A percentile compares a stretch with the other conserved stretches of the same genome.
phyloP scores from a whole-genome alignment of 306 rosid genomes.

The Dicorynia guianensis region DNA sequence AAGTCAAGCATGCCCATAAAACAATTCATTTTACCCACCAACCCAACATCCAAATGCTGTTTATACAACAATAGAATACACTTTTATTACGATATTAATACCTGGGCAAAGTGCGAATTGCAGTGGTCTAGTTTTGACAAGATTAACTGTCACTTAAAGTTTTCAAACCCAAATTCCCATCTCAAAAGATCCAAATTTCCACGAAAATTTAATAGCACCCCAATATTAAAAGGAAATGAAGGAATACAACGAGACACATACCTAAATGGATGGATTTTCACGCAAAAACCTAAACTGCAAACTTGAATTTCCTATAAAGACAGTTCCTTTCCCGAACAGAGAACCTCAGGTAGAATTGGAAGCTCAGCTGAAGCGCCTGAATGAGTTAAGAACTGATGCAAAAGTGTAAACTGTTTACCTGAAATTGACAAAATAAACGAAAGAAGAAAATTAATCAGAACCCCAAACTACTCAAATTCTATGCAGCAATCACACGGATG shows the following conservation, averaged over 20 bases:
- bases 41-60: conserved; percentile 36
- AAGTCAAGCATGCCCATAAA: conserved; percentile 28
- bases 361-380: conserved; percentile 42
- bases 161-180: conserved; percentile 20
- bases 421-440: conserved; percentile 31
- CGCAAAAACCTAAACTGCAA: conserved; percentile 41
- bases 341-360: conserved; percentile 34
- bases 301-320: conserved; percentile 32
- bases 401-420: conserved; percentile 51
- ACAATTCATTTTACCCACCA: conserved; percentile 44
- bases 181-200: conserved; percentile 34
- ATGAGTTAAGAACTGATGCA: conserved; percentile 43
- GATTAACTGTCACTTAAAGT: conserved; percentile 8
- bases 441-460: conserved; percentile 6
- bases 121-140: background rate
- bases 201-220: conserved; percentile 20
- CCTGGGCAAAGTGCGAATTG: background rate
- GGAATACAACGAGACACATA: conserved; percentile 49
- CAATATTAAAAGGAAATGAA: conserved; percentile 23
- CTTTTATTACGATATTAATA: conserved; percentile 39
- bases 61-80: conserved; percentile 31
- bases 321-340: conserved; percentile 36
- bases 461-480: background rate
- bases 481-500: background rate
- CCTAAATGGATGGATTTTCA: conserved; percentile 23